A percentile compares a stretch with the other conserved stretches of the same genome.
phyloP scores from a whole-genome alignment of 306 rosid genomes.

The Canavalia ensiformis region DNA sequence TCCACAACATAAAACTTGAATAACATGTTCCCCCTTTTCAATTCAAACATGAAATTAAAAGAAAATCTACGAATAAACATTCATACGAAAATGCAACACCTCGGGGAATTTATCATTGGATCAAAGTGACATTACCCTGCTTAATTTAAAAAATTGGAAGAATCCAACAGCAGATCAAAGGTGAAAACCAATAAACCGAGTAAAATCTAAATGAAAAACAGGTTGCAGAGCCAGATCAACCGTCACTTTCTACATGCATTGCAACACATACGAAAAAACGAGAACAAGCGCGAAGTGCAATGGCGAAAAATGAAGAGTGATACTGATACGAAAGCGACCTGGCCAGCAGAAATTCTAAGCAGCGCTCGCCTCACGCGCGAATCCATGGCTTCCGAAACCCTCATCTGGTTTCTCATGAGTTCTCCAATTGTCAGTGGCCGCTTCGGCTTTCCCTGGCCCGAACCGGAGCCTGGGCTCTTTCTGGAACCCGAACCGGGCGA shows the following conservation, averaged over 20 bases:
- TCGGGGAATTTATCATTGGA: conserved; percentile 38
- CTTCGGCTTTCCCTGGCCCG: conserved; percentile 70
- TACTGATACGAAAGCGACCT: conserved; percentile 61
- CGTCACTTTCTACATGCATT: conserved; percentile 32
- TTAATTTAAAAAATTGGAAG: conserved; percentile 34
- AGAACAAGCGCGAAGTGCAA: conserved; percentile 13
- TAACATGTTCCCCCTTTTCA: not conserved
- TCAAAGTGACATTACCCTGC: conserved; percentile 38
- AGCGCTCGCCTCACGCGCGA: conserved; percentile 92
- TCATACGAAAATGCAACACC: not conserved
- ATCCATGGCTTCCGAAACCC: conserved; percentile 92
- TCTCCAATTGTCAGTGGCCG: conserved; percentile 92
- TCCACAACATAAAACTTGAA: conserved; percentile 33
- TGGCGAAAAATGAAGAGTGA: not conserved
- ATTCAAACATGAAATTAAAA: not conserved
- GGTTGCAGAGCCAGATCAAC: conserved; percentile 46
- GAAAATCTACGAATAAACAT: too few species aligned
- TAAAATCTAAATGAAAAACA: conserved; percentile 13
- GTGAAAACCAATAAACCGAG: not conserved
- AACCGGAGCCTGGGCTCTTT: conserved; percentile 82
- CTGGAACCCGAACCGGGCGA: conserved; percentile 89
- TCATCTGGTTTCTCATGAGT: conserved; percentile 95
- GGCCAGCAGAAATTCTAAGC: conserved; percentile 89
- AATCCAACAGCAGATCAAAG: conserved; percentile 46
- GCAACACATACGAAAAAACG: conserved; percentile 3